Conservation (phyloP, 305 asterid species). For the Fraxinus baroniana region DNA sequence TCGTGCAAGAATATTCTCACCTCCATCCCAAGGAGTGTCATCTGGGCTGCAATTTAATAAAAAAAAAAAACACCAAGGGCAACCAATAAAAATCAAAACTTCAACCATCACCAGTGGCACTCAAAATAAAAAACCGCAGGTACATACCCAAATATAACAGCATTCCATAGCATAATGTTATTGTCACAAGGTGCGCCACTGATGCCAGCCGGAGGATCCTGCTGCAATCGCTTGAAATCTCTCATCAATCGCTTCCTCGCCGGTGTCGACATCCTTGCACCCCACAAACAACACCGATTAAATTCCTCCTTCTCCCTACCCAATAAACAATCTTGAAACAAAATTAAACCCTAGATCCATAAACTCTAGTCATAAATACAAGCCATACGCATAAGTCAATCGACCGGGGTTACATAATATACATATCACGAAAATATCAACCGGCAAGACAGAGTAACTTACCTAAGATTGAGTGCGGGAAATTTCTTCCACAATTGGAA, state of each 20-base stretch:
- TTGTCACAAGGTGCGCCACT: constrained; percentile 77
- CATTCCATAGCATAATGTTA: constrained; percentile 89
- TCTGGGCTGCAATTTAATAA: constrained; percentile 64
- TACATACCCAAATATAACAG: constrained; percentile 78
- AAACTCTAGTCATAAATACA: constrained; percentile 1
- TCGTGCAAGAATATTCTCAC: constrained; percentile 35
- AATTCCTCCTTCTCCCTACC: background rate
- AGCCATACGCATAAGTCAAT: constrained; percentile 11
- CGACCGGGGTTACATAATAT: constrained; percentile 20
- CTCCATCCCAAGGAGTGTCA: constrained; percentile 90
- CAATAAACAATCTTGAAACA: background rate
- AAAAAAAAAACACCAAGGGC: background rate
- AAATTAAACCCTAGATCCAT: constrained; percentile 44
- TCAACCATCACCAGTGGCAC: constrained; percentile 4
- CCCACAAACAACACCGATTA: constrained; percentile 24
- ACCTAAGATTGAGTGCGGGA: constrained; percentile 36
- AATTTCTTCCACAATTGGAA: background rate
- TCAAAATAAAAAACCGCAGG: constrained; percentile 1
- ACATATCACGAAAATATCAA: background rate
- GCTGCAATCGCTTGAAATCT: constrained; percentile 81
- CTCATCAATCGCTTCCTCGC: constrained; percentile 84
- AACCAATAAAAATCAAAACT: constrained; percentile 18
- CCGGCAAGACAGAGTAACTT: background rate
- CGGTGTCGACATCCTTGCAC: constrained; percentile 70
- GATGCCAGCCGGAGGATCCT: constrained; percentile 88